These are phyloP conservation scores for Diaporthe ampelina DNA, from an alignment of 2,329 filamentous ascomycete genomes.

Conservation along the genomic window DNA sequence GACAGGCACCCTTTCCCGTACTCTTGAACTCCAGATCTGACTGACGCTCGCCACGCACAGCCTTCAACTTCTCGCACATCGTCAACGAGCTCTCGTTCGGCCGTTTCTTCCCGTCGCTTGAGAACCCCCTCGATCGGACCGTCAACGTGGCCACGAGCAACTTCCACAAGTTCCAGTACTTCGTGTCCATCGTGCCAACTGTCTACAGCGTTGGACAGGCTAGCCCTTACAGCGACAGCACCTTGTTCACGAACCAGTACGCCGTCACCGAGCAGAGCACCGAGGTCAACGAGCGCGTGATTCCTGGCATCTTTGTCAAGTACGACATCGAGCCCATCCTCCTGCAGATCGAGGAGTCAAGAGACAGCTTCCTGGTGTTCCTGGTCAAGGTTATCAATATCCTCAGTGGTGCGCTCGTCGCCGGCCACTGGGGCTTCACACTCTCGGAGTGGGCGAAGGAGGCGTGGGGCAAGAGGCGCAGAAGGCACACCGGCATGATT, in stretches of 20 bases:
- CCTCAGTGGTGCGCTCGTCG: conserved; percentile 89
- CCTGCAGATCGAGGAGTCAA: conserved; percentile 85
- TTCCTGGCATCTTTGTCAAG: conserved; percentile 97
- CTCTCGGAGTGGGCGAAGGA: conserved; percentile 81
- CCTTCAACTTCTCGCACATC: conserved; percentile 98
- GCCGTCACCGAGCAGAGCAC: conserved; percentile 92
- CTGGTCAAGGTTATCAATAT: conserved; percentile 91
- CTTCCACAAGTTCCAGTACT: conserved; percentile 99
- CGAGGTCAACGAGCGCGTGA: conserved; percentile 74
- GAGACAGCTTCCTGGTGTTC: conserved; percentile 81
- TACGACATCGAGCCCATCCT: conserved; percentile 98
- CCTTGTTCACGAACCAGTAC: conserved; percentile 96
- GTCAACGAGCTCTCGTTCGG: conserved; percentile 97
- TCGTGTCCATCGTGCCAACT: conserved; percentile 93
- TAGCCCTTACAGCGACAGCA: conserved; percentile 59
- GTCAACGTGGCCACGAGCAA: conserved; percentile 80
- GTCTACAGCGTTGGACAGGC: conserved; percentile 79
- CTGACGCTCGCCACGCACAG: conserved; percentile 57
- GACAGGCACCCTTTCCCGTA: background rate
- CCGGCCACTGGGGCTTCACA: conserved; percentile 93
- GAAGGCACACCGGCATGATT: conserved; percentile 64
- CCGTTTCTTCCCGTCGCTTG: conserved; percentile 92
- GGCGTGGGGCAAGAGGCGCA: conserved; percentile 64
- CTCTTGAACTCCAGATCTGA: background rate
- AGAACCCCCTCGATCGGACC: conserved; percentile 95